Conservation (phyloP, 352 stramenopile genomes). For the Phytophthora melonis region DNA sequence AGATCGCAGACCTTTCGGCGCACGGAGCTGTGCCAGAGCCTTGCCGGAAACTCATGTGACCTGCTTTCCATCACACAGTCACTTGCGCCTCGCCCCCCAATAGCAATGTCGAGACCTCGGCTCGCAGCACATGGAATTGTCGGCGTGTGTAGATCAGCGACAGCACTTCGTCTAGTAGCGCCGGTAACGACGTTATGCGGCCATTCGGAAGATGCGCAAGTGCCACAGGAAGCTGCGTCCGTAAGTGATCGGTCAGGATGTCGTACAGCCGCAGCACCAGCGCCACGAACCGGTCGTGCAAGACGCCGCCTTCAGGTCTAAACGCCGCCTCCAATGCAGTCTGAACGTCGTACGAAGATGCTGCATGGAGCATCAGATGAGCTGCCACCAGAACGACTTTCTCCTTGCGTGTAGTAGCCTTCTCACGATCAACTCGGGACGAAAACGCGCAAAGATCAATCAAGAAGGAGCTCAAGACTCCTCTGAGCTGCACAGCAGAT, state of each 20-base stretch:
- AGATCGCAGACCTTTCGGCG: conserved; percentile 56
- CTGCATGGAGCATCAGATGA: not conserved
- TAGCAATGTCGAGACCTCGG: conserved; percentile 5
- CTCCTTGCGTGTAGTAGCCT: no score
- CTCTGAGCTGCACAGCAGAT: no score
- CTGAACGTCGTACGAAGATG: not conserved
- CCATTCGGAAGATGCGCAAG: no score
- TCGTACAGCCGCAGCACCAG: conserved; percentile 33
- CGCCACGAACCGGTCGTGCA: conserved; percentile 20
- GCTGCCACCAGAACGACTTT: no score
- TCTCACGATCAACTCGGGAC: no score
- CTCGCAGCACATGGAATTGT: conserved; percentile 16
- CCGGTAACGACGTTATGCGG: conserved; percentile 4
- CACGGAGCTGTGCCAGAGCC: conserved; percentile 85
- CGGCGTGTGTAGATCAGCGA: conserved; percentile 26
- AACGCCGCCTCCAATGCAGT: not conserved
- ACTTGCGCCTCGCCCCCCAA: conserved; percentile 7
- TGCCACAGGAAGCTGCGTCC: no score
- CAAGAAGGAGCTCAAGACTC: no score
- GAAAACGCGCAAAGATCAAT: no score
- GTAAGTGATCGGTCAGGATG: not conserved
- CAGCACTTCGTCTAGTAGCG: conserved; percentile 44
- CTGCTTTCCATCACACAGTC: conserved; percentile 87
- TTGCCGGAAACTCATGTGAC: conserved; percentile 88
- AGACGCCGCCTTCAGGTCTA: not conserved